These are phyloP conservation scores for Parastagonospora avenae DNA, from an alignment of 2,329 filamentous ascomycete species.

Conservation along the genomic window DNA sequence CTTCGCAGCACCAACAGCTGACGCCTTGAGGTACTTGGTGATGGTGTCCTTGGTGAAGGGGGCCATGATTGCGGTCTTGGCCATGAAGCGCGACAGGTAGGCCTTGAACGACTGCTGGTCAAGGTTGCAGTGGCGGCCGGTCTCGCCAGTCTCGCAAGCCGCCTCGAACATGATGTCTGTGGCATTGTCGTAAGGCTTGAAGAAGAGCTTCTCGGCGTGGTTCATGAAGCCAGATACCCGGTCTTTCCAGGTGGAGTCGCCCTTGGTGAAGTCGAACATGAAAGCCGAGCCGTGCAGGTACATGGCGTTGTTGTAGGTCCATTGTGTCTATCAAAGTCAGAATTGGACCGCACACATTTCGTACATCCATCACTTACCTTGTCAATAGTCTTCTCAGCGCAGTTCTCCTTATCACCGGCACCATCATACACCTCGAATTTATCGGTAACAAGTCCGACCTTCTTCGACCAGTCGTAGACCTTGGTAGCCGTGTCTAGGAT, in stretches of 20 bases:
- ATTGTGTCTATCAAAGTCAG: slow-evolving; percentile 48
- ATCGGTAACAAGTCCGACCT: slow-evolving; percentile 57
- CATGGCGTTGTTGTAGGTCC: slow-evolving; percentile 63
- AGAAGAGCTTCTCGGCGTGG: slow-evolving; percentile 52
- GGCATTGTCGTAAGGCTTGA: slow-evolving; percentile 58
- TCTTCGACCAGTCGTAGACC: slow-evolving; percentile 64
- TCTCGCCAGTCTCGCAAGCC: slow-evolving; percentile 63
- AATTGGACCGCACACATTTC: too few species aligned
- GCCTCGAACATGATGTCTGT: slow-evolving; percentile 67
- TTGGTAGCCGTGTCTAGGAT: slow-evolving; percentile 65
- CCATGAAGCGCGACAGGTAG: slow-evolving; percentile 70
- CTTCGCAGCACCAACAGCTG: slow-evolving; percentile 50
- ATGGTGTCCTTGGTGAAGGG: slow-evolving; percentile 50
- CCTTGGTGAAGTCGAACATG: slow-evolving; percentile 60
- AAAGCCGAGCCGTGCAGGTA: slow-evolving; percentile 61
- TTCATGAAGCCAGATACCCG: slow-evolving; percentile 66
- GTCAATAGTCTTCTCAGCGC: slow-evolving; percentile 35
- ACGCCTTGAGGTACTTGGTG: slow-evolving; percentile 46
- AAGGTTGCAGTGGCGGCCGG: slow-evolving; percentile 62
- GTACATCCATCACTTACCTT: too few species aligned
- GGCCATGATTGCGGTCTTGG: slow-evolving; percentile 51
- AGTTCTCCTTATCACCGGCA: slow-evolving; percentile 57
- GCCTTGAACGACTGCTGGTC: slow-evolving; percentile 80
- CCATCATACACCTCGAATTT: slow-evolving; percentile 62
- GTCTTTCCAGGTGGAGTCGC: slow-evolving; percentile 58